Conservation (phyloP, 257 asterid genomes). For the Primulina tabacum region DNA sequence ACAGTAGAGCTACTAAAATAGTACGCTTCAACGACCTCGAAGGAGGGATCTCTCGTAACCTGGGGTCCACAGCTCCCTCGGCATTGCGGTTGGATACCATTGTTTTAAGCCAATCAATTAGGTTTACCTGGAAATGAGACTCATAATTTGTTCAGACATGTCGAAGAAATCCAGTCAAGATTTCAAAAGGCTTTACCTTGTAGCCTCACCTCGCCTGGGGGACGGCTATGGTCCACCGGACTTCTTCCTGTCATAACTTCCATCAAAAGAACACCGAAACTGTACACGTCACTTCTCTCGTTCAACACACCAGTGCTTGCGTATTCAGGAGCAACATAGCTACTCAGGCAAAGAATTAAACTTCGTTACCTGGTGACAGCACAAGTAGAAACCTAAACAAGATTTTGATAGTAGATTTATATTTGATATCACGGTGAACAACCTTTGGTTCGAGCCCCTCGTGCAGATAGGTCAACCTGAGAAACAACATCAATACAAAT, state of each 20-base stretch:
- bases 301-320: slow-evolving; percentile 95
- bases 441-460: slow-evolving; percentile 96
- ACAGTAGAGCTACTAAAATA: slow-evolving; percentile 75
- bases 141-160: not conserved
- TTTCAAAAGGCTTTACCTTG: not conserved
- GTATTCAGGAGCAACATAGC: slow-evolving; percentile 92
- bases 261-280: slow-evolving; percentile 90
- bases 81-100: slow-evolving; percentile 80
- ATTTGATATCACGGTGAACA: slow-evolving; percentile 85
- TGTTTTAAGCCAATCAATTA: slow-evolving; percentile 87
- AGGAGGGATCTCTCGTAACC: slow-evolving; percentile 65
- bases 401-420: not conserved
- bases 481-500: slow-evolving; percentile 21
- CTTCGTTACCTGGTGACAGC: not conserved
- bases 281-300: slow-evolving; percentile 82
- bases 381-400: not conserved
- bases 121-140: slow-evolving; percentile 49
- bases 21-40: slow-evolving; percentile 79
- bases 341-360: slow-evolving; percentile 17
- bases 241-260: slow-evolving; percentile 80
- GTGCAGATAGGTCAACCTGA: slow-evolving; percentile 77
- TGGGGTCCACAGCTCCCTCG: slow-evolving; percentile 87
- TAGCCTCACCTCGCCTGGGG: slow-evolving; percentile 65
- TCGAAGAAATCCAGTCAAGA: slow-evolving; percentile 12
- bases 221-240: slow-evolving; percentile 86